Evolutionary conservation across 768 basidiomycete species (phyloP).

Genomic region (Serendipita vermifera): DNA sequence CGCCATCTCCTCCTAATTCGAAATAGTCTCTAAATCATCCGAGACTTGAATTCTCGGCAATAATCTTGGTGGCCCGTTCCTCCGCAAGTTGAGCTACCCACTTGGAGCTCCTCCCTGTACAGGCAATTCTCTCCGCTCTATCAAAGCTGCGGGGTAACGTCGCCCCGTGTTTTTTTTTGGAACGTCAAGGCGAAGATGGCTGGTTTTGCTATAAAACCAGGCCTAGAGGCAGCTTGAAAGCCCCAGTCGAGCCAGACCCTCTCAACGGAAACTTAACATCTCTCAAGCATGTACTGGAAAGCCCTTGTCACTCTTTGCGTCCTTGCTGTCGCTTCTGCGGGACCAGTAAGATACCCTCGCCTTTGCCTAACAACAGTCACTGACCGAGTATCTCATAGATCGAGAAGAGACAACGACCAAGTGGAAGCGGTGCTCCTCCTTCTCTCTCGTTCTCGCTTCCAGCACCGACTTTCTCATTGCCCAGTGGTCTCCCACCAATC

Average conservation of each 20-base stretch:
- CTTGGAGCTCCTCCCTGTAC: no score
- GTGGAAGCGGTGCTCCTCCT: background rate
- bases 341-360: background rate
- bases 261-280: background rate
- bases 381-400: background rate
- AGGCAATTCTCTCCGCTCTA: no score
- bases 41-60: no score
- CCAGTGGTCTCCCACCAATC: background rate
- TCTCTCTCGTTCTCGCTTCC: background rate
- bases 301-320: background rate
- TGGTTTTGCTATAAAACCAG: background rate
- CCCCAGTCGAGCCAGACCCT: constrained; percentile 6
- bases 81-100: no score
- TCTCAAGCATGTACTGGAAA: constrained; percentile 1
- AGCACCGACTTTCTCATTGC: background rate
- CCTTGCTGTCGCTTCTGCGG: background rate
- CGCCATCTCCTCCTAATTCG: no score
- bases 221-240: background rate
- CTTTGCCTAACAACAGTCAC: background rate
- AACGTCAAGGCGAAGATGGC: background rate
- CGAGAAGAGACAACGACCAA: background rate
- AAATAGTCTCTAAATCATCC: no score
- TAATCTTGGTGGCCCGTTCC: no score
- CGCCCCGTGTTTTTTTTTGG: background rate
- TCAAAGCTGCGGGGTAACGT: constrained; percentile 1